These are phyloP conservation scores for Pythium volutum DNA, from an alignment of 352 stramenopile genomes.

Conservation along the genomic window DNA sequence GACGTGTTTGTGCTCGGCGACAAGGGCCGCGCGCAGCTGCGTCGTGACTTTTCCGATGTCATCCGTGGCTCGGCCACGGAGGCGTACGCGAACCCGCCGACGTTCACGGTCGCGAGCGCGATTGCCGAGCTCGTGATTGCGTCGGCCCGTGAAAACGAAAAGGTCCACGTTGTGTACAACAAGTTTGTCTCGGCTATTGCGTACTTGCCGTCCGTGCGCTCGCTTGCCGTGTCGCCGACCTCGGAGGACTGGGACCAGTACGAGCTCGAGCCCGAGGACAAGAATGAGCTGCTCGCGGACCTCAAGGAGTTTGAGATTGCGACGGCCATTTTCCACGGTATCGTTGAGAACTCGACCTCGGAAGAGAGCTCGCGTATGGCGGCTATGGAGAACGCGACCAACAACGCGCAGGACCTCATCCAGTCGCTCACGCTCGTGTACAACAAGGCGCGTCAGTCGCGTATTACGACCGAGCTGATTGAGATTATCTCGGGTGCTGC, in stretches of 20 bases:
- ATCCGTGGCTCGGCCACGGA: slow-evolving; percentile 86
- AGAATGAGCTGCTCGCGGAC: slow-evolving; percentile 95
- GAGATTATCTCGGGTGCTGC: slow-evolving; percentile 98
- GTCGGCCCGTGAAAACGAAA: slow-evolving; percentile 87
- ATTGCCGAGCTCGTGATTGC: slow-evolving; percentile 86
- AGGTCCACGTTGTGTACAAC: slow-evolving; percentile 97
- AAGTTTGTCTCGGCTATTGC: slow-evolving; percentile 95
- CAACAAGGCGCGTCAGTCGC: slow-evolving; percentile 92
- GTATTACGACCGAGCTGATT: slow-evolving; percentile 97
- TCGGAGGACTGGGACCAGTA: slow-evolving; percentile 89
- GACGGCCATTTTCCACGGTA: slow-evolving; percentile 91
- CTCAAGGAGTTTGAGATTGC: slow-evolving; percentile 95
- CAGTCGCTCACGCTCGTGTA: slow-evolving; percentile 88
- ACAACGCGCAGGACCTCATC: slow-evolving; percentile 96
- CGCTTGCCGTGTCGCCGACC: slow-evolving; percentile 53
- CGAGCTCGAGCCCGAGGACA: slow-evolving; percentile 98
- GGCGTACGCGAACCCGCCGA: slow-evolving; percentile 70
- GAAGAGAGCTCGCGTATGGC: slow-evolving; percentile 99
- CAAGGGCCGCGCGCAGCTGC: slow-evolving; percentile 94
- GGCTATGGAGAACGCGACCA: slow-evolving; percentile 48
- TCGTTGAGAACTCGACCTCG: slow-evolving; percentile 97
- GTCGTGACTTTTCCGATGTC: slow-evolving; percentile 65
- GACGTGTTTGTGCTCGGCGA: slow-evolving; percentile 96
- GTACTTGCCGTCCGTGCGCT: slow-evolving; percentile 93
- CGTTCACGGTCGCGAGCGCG: slow-evolving; percentile 91